Evolutionary conservation across 805 yeast genomes (phyloP).

Genomic region (Metschnikowia arizonensis): DNA sequence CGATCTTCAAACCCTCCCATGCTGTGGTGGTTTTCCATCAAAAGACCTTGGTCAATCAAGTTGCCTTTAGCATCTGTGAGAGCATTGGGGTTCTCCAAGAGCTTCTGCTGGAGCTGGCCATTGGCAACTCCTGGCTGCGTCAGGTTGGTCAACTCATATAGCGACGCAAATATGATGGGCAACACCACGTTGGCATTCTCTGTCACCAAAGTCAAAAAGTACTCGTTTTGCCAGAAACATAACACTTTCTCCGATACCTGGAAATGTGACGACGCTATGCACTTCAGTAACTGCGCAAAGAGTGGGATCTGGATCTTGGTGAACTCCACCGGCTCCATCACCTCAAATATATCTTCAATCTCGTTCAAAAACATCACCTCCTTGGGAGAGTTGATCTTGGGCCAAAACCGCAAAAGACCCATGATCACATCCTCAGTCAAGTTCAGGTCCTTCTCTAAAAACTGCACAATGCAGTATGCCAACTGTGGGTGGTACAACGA

Average conservation of each 20-base stretch:
- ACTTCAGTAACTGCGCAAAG: constrained; percentile 88
- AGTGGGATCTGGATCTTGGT: constrained; percentile 87
- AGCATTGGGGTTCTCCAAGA: constrained; percentile 34
- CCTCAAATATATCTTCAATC: constrained; percentile 94
- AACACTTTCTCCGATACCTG: constrained; percentile 95
- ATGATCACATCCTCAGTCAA: constrained; percentile 94
- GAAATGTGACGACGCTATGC: constrained; percentile 92
- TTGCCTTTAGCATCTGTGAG: constrained; percentile 43
- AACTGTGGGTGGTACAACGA: constrained; percentile 93
- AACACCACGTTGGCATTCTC: constrained; percentile 89
- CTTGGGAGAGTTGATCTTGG: constrained; percentile 89
- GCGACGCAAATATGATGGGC: constrained; percentile 86
- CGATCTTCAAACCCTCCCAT: constrained; percentile 12
- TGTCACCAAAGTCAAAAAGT: constrained; percentile 81
- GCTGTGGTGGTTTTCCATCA: constrained; percentile 19
- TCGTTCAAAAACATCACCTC: constrained; percentile 95
- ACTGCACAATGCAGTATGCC: constrained; percentile 95
- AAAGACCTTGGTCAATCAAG: constrained; percentile 35
- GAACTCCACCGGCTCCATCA: constrained; percentile 90
- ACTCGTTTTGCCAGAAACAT: constrained; percentile 92
- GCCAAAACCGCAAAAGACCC: constrained; percentile 94
- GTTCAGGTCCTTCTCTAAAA: constrained; percentile 87
- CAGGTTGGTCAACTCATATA: constrained; percentile 72
- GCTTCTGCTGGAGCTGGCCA: constrained; percentile 38
- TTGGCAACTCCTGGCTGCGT: constrained; percentile 43